Base-by-base conservation (phyloP, 441 rosid species). In the Gossypium aridum region DNA sequence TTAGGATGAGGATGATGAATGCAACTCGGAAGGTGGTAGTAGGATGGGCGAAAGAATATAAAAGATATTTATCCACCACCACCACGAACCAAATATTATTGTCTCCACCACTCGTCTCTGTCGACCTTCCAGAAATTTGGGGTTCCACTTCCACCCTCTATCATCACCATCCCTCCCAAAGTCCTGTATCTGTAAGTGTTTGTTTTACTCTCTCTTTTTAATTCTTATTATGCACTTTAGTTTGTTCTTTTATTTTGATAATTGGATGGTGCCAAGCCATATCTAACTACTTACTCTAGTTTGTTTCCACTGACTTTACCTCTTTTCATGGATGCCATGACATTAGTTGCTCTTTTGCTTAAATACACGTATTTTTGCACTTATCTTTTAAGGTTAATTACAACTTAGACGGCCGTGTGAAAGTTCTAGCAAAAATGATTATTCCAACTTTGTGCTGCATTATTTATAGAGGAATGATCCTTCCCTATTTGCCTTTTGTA, bases 111-210 rank as follows among this genome's bases (percentile, higher is more conserved):
- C 97, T 90, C 7, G 83, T 87, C 62, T 88, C 97, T 72, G 88
- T 94, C 26, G 97, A 94, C 78, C 73, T 92, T 25, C 96, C 97
- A 0, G 97, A 92, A 31, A 76, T 78, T 65, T 94, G 99, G 98
- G 70, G 54, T 77, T 83, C 85, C 47, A 53, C 54, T 60, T 64
- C 80, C 57, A 39, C 20, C 60, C 45, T 13, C 19, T 65, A 16
- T 55, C 72, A 77, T 73, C 74, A 79, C 80, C 82, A n/a, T 59
- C 83, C 6, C 25, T 77, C 68, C 64, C 12, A 20, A 7, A 63
- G 2, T 75, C 53, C 53, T 66, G 90, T 88, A 75, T 79, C 85
- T 56, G 20, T 22, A 17, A 39, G n/a, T 14, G 57, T 26, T 69
- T 7, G 56, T n/a, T 51, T 49, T 28, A 56, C 28, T 31, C 68